Evolutionary conservation across 768 basidiomycete species (phyloP), one percentile per base, ranked within the genome.

Genomic region (Cyclocybe cylindracea): DNA sequence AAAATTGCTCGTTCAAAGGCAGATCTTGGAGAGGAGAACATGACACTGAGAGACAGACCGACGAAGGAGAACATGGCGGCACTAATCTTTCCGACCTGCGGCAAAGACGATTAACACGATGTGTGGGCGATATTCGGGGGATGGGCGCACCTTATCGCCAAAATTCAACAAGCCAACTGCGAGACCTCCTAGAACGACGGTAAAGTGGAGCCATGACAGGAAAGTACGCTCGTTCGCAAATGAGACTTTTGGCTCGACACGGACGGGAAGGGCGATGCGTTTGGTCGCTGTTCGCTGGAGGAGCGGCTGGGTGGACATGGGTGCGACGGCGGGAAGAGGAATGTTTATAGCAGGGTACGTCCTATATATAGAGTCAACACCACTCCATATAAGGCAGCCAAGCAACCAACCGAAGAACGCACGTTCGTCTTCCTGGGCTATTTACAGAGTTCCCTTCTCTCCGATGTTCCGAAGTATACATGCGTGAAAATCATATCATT

Each of bases 181-280:
- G 41, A 99, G 81, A 51, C 97, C 97, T 29, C 96, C 95, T 7
- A 99, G 85, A 51, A 99, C 93, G 71, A 98, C 94, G 37, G 95
- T 94, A 69, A 97, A 98, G 70, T 97, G 94, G 44, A 98, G 82
- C 97, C 96, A 98, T 80, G 94, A 95, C 40, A 99, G 79, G 73
- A 98, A 98, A 0, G 97, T 94, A 50, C 91, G 84, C 70, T 94
- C 93, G 69, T 95, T 95, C 39, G 93, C 93, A 61, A 95, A 96
- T 42, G 92, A 92, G 54, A 96, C 93, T 62, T 96, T 96, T 32
- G 93, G 93, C 70, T 96, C 93, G 46, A 94, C 91, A 58, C 94
- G 84, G 59, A 99, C 84, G 36, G 97, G 96, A 40, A 99, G 87
- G 10, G 97, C 95, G 58, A 98, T 99, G 57, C 97, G 90, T 75